These are phyloP conservation scores for Lactarius trivialis DNA, from an alignment of 768 basidiomycete genomes.

Conservation along the genomic window DNA sequence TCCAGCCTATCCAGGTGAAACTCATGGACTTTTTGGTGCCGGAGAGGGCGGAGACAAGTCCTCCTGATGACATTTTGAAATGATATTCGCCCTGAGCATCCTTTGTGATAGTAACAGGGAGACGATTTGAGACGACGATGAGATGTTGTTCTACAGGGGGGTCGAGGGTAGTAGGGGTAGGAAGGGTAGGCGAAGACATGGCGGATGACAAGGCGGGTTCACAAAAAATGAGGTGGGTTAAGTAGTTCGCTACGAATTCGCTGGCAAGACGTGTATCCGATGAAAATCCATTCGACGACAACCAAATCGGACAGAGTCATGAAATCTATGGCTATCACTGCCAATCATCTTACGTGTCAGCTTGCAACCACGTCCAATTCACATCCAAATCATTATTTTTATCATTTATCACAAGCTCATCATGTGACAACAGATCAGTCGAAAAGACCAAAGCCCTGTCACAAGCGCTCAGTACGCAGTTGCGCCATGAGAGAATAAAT, in stretches of 20 bases:
- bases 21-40: conserved; percentile 98
- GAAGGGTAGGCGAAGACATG: conserved; percentile 10
- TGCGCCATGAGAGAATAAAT: not conserved
- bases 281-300: not conserved
- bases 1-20: conserved; percentile 98
- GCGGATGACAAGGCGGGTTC: not conserved
- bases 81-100: conserved; percentile 90
- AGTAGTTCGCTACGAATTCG: conserved; percentile 5
- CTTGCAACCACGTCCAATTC: not conserved
- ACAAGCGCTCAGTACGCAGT: conserved; percentile 11
- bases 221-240: not conserved
- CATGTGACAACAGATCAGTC: conserved; percentile 43
- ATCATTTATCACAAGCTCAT: not conserved
- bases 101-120: conserved; percentile 93
- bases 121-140: conserved; percentile 92
- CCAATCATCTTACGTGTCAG: not conserved
- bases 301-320: conserved; percentile 14
- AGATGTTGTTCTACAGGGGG: conserved; percentile 56
- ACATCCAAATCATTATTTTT: not conserved
- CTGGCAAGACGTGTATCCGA: conserved; percentile 13
- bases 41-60: conserved; percentile 92
- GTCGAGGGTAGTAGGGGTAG: conserved; percentile 22
- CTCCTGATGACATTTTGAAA: conserved; percentile 99
- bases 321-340: not conserved
- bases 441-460: conserved; percentile 89